Conservation (phyloP, 305 asterid genomes). For the Fraxinus xanthoxyloides region DNA sequence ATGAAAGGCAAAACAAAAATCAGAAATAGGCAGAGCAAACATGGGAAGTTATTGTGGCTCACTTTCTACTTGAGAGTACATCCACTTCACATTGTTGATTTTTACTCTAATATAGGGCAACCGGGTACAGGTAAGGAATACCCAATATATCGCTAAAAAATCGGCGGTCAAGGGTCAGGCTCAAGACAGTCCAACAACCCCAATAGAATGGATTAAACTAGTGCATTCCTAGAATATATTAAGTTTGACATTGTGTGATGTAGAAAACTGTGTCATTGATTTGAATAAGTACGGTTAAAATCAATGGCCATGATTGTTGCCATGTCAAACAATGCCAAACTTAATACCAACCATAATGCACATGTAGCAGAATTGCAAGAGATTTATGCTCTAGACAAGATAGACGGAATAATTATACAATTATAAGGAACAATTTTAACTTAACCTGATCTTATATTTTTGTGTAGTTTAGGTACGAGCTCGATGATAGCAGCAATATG, state of each 20-base stretch:
- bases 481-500: slow-evolving; percentile 82
- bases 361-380: too few relatives aligned
- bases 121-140: not conserved
- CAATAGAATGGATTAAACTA: not conserved
- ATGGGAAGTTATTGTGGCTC: not conserved
- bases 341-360: too few relatives aligned
- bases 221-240: too few relatives aligned
- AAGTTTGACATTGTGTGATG: too few relatives aligned
- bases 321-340: too few relatives aligned
- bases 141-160: not conserved
- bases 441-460: not conserved
- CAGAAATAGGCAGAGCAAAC: not conserved
- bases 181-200: not conserved
- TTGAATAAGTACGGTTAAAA: too few relatives aligned
- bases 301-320: too few relatives aligned
- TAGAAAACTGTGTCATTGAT: too few relatives aligned
- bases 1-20: not conserved
- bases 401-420: not conserved
- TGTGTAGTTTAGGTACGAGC: slow-evolving; percentile 54
- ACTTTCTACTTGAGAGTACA: not conserved
- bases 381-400: not conserved
- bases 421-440: not conserved
- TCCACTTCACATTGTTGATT: not conserved
- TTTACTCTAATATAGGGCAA: not conserved
- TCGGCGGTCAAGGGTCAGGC: not conserved